Conservation (phyloP, 2,329 filamentous ascomycete species). For the Colletotrichum godetiae region DNA sequence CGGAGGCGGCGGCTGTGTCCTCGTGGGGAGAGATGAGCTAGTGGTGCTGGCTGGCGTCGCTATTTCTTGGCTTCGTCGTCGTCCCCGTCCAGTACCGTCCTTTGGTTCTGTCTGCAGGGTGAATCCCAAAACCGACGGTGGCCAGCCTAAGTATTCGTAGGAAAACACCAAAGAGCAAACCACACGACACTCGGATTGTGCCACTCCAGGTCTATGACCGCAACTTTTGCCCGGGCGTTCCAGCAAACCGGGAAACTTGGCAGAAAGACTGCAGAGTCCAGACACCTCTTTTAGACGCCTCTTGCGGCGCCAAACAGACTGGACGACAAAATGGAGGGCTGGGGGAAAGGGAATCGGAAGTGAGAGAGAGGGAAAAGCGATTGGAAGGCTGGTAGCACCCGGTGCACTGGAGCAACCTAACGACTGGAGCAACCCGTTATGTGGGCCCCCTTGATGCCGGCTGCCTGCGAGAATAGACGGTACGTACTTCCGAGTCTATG, state of each 20-base stretch:
- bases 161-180: neutral
- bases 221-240: conserved; percentile 19
- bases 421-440: neutral
- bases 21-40: conserved; percentile 26
- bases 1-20: conserved; percentile 30
- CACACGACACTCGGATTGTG: neutral
- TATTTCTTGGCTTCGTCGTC: conserved; percentile 6
- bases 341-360: neutral
- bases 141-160: neutral
- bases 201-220: neutral
- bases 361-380: conserved; percentile 8
- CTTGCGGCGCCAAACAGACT: neutral
- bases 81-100: neutral
- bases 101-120: neutral
- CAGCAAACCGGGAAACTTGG: conserved; percentile 27
- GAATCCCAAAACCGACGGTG: neutral
- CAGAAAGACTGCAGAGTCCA: conserved; percentile 9
- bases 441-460: conserved; percentile 13
- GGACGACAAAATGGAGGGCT: conserved; percentile 2
- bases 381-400: neutral
- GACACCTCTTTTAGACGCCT: neutral
- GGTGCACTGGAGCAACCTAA: conserved; percentile 24
- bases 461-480: neutral
- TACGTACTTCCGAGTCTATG: neutral
- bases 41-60: conserved; percentile 10